Base-by-base conservation (phyloP, 305 asterid species). In the Rubia peregrina region DNA sequence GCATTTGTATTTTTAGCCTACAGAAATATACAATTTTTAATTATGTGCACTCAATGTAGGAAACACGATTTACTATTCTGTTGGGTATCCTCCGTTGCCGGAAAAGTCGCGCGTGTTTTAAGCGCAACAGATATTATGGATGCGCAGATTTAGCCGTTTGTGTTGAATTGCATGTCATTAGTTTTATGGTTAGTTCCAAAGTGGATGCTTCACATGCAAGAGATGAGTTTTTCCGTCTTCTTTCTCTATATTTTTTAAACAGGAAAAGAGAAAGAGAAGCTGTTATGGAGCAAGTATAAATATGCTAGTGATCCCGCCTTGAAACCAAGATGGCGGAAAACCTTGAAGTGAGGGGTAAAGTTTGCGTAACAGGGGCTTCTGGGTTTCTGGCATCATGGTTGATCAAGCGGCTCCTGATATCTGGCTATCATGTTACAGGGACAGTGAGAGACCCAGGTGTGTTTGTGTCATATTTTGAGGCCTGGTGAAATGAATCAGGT, bases 331-430 rank as follows among this genome's bases (percentile, higher is more conserved):
- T 79, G 85, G 80, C 72, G 40, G 72, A 69, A 44, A 70, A 24
- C 46, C 36, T 13, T 40, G 73, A 65, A 69, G 40, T 19, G n/a
- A 84, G 82, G 75, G 86, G 90, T 2, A 89, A 78, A 79, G 96
- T 91, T 7, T 91, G 98, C 57, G 98, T 94, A 51, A 94, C 96
- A 7, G 96, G 97, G 51, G 97, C 98, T 48, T 73, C 93, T 53
- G 98, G 98, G 41, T 94, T 85, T 74, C 72, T 91, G 7, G 97
- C 97, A 2, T 94, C 98, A 13, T 94, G 96, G 95, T 82, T 91
- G 26, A 82, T 93, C 78, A 93, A 93, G 73, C 84, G 96, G 66
- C 92, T 93, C 72, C 89, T 93, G 42, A 70, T 77, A 55, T 83
- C 86, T 10, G 96, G 95, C 11, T 90, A 93, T 77, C 85, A 79